Base-by-base conservation (phyloP, 1,139 yeast species). In the Debaryomycetaceae sp. region DNA sequence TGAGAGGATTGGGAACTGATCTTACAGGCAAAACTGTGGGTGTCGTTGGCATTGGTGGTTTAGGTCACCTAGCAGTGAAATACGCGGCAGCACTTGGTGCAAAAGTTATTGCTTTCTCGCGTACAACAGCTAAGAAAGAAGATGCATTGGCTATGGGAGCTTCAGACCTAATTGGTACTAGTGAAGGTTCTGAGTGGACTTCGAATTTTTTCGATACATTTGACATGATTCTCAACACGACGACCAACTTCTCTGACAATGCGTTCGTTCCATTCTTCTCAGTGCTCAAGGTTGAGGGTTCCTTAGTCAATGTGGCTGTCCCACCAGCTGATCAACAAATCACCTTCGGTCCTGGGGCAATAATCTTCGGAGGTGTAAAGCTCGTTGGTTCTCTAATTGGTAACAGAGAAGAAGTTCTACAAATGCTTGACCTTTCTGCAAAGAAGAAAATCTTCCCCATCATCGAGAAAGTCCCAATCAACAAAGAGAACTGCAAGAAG, bases 381-480 rank as follows among this genome's bases (percentile, higher is more conserved):
- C 56, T 69, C 48, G 68, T 70, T 17, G 52, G 70, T 3, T 67
- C 74, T 5, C 63, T 59, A 22, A 52, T 73, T 41, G 79, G 79
- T 26, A 66, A 75, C 36, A 73, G 76, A 55, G 57, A 56, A 30
- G 85, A 79, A 59, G 75, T 79, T 31, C 56, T 67, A 37, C 78
- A 73, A 46, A 63, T 79, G 59, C 62, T 79, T 52, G 57, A 75
- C 26, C 53, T 79, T 46, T 80, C 79, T 22, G 75, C 70, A n/a
- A 65, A 75, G 49, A 65, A 75, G 48, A 59, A 66, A 31, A 63
- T 78, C 47, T 67, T 66, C 45, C 78, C 81, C 14, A 77, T 82
- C 83, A 71, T 78, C 41, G 83, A 79, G 60, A 67, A 72, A 30
- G 58, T 78, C 36, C 75, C 78, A 37, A 63, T 79, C 44, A 63